Percentiles rank a stretch among this genome's conserved stretches.
phyloP scores from a whole-genome alignment of 1,139 yeast species.

The Yamadazyma sp. region DNA sequence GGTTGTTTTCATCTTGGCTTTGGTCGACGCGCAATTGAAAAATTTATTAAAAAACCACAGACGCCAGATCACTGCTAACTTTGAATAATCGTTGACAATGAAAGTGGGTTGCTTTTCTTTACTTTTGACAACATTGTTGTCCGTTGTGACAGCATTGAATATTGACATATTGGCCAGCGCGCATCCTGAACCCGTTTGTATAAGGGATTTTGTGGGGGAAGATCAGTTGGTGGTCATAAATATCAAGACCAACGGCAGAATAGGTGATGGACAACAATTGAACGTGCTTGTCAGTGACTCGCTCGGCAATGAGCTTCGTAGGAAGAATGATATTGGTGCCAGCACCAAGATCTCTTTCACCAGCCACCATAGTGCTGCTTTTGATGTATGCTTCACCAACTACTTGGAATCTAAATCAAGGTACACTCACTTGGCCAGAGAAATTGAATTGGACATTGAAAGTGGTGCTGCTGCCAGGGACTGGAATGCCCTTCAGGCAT shows the following conservation, averaged over 20 bases:
- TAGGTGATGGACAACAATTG: conserved; percentile 84
- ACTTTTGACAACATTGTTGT: conserved; percentile 19
- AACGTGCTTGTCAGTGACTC: conserved; percentile 62
- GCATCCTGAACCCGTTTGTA: conserved; percentile 54
- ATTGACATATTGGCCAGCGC: conserved; percentile 40
- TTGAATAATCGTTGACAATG: conserved; percentile 3
- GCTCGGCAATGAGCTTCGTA: conserved; percentile 70
- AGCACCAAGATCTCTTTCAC: conserved; percentile 75
- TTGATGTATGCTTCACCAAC: conserved; percentile 90
- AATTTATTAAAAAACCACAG: conserved; percentile 7
- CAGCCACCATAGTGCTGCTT: conserved; percentile 76
- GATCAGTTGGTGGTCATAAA: conserved; percentile 86
- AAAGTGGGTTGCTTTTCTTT: conserved; percentile 7
- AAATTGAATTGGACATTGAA: conserved; percentile 86
- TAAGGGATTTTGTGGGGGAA: conserved; percentile 84
- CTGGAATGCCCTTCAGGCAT: conserved; percentile 93
- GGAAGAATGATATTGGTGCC: conserved; percentile 66
- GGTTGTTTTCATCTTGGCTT: neutral
- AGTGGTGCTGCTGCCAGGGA: conserved; percentile 97
- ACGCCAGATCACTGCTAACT: conserved; percentile 11
- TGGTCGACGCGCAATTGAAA: conserved; percentile 11
- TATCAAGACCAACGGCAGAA: conserved; percentile 66
- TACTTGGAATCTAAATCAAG: conserved; percentile 40
- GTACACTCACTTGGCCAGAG: conserved; percentile 47
- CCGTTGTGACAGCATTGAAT: conserved; percentile 33